Base-by-base conservation (phyloP, 192 early-diverging fungal species). In the Chytriomyces sp. region DNA sequence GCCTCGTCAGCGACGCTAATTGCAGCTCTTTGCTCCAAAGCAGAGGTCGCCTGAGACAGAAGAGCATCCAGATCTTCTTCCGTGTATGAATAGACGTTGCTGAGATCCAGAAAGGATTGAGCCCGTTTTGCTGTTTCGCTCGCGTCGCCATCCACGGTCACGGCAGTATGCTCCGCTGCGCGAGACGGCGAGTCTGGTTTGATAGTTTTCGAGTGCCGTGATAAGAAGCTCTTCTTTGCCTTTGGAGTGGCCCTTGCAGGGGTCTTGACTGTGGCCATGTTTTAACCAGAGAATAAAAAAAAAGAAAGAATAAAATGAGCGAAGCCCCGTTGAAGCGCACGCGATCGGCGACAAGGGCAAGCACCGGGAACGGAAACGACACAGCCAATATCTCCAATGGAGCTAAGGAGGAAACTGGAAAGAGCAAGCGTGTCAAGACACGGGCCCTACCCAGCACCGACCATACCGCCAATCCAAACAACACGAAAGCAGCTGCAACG, bases 31-130 rank as follows among this genome's bases (percentile, higher is more conserved):
- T 74, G 44, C 49, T 64, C 28, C 35, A 81, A 61, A 4, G 68
- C 80, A 16, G 16, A 6, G 1, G 71, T 74, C 9, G 80, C 76
- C 48, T 77, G 59, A 7, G 20, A 57, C 6, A 81, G 65, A 5
- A 81, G 80, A 18, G 61, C 60, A 53, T 81, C 80, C 18, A 81
- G 64, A 50, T 81, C 80, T 18, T 50, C 45, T 7, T 77, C 76
- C 23, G 48, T 59, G 50, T 70, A 70, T 16, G 20, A n/a, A 26
- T 59, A 20, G 16, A 70, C 44, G 35, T 70, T 26, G 3, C 16
- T 20, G 53, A 57, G 53, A 13, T 13, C 53, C 16, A 57, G 53
- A 20, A 57, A 57, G 3, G 16, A 13, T 13, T 20, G 13, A 57
- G 16, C 53, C 20, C 3, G 16, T 20, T 13, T 13, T 20, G 53